Percentiles rank a stretch among this genome's conserved stretches.
phyloP scores from a whole-genome alignment of 768 basidiomycete genomes.

The Clitopilus hobsonii region DNA sequence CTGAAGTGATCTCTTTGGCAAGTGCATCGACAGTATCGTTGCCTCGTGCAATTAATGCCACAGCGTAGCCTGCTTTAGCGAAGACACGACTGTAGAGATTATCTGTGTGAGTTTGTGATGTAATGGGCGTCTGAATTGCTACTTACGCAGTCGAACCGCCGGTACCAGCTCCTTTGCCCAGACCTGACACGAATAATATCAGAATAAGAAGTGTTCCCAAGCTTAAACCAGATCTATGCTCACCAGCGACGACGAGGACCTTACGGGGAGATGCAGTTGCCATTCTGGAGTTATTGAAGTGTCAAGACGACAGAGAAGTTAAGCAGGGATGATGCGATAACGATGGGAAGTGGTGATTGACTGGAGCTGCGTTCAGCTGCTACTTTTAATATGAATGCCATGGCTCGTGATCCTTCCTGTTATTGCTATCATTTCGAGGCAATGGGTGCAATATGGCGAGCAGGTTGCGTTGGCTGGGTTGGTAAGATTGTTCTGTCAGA shows the following conservation, averaged over 20 bases:
- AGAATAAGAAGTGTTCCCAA: neutral
- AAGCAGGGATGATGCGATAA: neutral
- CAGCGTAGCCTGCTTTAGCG: constrained; percentile 56
- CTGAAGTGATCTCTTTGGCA: constrained; percentile 46
- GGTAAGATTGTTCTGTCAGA: neutral
- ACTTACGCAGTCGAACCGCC: neutral
- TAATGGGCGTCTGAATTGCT: neutral
- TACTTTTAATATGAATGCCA: neutral
- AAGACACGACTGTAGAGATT: constrained; percentile 44
- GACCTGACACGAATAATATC: constrained; percentile 1
- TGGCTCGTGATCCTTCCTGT: neutral
- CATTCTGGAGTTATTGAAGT: constrained; percentile 9
- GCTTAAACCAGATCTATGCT: constrained; percentile 10
- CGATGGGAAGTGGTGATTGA: neutral
- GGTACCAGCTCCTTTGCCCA: neutral
- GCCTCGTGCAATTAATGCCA: constrained; percentile 63
- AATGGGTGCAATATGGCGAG: neutral
- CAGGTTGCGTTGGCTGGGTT: neutral
- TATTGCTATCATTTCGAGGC: neutral
- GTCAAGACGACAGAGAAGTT: no score
- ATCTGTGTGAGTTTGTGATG: neutral
- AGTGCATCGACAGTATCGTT: constrained; percentile 46
- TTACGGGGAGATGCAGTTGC: constrained; percentile 34
- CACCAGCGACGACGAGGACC: constrained; percentile 56
- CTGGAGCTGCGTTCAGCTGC: neutral